phyloP scores from a whole-genome alignment of 768 basidiomycete species.

The Antrodiella citrinella region DNA sequence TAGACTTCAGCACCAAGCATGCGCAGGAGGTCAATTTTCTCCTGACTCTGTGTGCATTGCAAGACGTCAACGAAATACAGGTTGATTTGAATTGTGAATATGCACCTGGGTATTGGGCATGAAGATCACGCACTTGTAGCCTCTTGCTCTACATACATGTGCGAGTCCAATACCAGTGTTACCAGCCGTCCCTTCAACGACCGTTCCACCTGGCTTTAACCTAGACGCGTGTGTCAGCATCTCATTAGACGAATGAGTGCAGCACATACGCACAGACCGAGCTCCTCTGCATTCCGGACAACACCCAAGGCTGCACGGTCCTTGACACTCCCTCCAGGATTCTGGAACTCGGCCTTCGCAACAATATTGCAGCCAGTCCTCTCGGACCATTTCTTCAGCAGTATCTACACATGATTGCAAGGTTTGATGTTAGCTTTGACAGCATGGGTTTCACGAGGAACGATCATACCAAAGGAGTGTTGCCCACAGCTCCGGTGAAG shows the following conservation, averaged over 20 bases:
- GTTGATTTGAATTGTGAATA: background rate
- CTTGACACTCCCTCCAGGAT: slow-evolving; percentile 96
- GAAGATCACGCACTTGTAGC: slow-evolving; percentile 98
- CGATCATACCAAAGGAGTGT: slow-evolving; percentile 77
- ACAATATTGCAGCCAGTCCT: slow-evolving; percentile 77
- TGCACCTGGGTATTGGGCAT: slow-evolving; percentile 91
- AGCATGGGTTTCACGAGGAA: too few relatives aligned
- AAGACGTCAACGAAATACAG: background rate
- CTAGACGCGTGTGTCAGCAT: slow-evolving; percentile 26
- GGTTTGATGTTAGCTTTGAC: too few relatives aligned
- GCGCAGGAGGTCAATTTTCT: slow-evolving; percentile 94
- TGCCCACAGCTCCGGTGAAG: slow-evolving; percentile 84
- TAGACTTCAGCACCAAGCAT: slow-evolving; percentile 98
- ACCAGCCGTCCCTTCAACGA: slow-evolving; percentile 96
- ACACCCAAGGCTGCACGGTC: slow-evolving; percentile 93
- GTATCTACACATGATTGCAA: slow-evolving; percentile 71
- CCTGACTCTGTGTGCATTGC: slow-evolving; percentile 63
- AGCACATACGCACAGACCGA: slow-evolving; percentile 62
- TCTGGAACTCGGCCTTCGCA: slow-evolving; percentile 98
- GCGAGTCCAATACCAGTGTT: slow-evolving; percentile 97
- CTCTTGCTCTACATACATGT: slow-evolving; percentile 86
- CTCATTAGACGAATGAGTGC: background rate
- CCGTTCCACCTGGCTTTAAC: slow-evolving; percentile 87
- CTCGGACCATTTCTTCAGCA: slow-evolving; percentile 73
- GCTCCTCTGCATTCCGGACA: slow-evolving; percentile 77